Evolutionary conservation across 495 filamentous ascomycete genomes (phyloP).

Genomic region (Tuber melanosporum): DNA sequence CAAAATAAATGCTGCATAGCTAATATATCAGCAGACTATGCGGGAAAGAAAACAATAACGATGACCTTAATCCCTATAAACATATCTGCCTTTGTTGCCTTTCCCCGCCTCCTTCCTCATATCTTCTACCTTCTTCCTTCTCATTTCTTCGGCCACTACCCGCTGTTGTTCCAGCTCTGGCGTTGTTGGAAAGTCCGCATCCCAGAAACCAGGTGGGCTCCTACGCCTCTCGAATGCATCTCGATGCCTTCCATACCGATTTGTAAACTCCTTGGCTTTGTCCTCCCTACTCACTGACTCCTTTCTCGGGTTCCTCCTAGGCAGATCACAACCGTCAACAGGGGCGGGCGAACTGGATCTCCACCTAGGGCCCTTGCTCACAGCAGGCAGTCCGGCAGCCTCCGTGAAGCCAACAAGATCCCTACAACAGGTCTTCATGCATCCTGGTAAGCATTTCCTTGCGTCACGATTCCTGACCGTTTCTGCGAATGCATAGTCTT

Average conservation of each 20-base stretch:
- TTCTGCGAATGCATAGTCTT: conserved; percentile 66
- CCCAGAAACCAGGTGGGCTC: conserved; percentile 84
- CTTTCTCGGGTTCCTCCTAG: neutral
- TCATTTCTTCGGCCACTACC: conserved; percentile 54
- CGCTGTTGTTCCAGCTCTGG: conserved; percentile 64
- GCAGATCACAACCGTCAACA: conserved; percentile 52
- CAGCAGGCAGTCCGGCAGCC: conserved; percentile 27
- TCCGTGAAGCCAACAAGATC: conserved; percentile 33
- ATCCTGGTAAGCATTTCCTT: conserved; percentile 72
- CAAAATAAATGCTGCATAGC: neutral
- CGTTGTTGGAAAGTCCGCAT: conserved; percentile 76
- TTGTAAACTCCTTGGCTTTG: conserved; percentile 58
- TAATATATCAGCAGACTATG: neutral
- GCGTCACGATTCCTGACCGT: conserved; percentile 66
- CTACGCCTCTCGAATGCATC: conserved; percentile 61
- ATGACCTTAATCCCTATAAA: conserved; percentile 24
- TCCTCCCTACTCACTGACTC: conserved; percentile 48
- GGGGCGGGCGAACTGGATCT: conserved; percentile 44
- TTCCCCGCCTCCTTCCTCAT: conserved; percentile 64
- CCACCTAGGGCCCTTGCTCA: conserved; percentile 33
- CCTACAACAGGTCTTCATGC: conserved; percentile 53
- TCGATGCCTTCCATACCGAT: conserved; percentile 67
- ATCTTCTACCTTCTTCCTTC: conserved; percentile 60
- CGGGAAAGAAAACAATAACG: neutral
- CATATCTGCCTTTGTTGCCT: conserved; percentile 29